Conservation (phyloP, 73 alveolate species). For the Paramecium caudatum region DNA sequence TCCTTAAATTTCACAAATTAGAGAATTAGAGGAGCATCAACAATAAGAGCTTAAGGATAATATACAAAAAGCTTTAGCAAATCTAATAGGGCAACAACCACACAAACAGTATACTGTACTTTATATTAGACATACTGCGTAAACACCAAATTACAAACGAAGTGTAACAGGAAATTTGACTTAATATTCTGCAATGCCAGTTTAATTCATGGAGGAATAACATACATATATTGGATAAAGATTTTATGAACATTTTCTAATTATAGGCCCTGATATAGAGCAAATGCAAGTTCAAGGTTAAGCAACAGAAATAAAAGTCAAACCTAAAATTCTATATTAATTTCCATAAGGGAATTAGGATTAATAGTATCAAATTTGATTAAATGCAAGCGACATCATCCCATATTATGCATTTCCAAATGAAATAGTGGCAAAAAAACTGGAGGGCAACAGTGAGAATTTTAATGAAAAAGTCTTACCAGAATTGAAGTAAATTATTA, state of each 20-base stretch:
- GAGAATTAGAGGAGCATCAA: not conserved
- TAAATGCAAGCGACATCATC: not conserved
- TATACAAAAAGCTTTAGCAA: not conserved
- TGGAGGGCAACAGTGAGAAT: not conserved
- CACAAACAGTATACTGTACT: not conserved
- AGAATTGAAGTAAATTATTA: conserved; percentile 11
- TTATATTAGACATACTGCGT: not conserved
- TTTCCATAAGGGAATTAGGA: not conserved
- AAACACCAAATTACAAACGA: not conserved
- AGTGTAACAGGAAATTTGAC: not conserved
- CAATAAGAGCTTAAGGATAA: not conserved
- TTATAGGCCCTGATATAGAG: conserved; percentile 41
- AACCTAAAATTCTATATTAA: conserved; percentile 26
- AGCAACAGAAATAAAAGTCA: not conserved
- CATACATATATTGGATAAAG: conserved; percentile 30
- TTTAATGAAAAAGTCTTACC: not conserved
- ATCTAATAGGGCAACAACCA: not conserved
- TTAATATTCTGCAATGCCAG: not conserved
- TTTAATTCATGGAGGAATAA: not conserved
- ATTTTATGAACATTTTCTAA: conserved; percentile 46
- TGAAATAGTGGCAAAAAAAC: not conserved
- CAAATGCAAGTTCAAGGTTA: not conserved
- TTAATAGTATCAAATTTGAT: not conserved
- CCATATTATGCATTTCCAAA: conserved; percentile 7
- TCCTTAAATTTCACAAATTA: not conserved